Evolutionary conservation across 2,329 filamentous ascomycete species (phyloP).

Genomic region (Botrytis elliptica): DNA sequence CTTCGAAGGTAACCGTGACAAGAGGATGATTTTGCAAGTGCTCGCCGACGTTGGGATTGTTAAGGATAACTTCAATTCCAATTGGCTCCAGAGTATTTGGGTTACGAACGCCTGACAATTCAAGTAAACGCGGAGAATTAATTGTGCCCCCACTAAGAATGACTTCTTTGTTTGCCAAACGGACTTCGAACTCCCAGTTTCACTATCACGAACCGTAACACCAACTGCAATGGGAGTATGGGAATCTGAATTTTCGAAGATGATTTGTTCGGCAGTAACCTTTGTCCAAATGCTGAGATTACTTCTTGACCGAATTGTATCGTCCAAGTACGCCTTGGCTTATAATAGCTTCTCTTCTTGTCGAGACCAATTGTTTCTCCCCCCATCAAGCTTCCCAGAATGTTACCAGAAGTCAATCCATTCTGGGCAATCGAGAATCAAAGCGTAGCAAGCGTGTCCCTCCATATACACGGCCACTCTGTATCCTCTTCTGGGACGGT

Average conservation of each 20-base stretch:
- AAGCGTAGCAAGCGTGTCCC: not conserved
- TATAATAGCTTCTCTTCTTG: conserved; percentile 15
- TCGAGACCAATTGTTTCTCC: conserved; percentile 13
- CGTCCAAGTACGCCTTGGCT: conserved; percentile 5
- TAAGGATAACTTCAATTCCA: conserved; percentile 24
- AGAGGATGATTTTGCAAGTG: conserved; percentile 33
- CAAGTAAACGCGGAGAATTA: conserved; percentile 38
- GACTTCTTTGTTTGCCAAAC: conserved; percentile 39
- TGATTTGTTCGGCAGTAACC: not conserved
- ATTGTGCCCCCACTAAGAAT: conserved; percentile 35
- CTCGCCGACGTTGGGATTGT: conserved; percentile 32
- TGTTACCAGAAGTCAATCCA: conserved; percentile 1
- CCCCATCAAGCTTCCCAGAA: not conserved
- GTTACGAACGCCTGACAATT: conserved; percentile 38
- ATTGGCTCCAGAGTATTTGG: conserved; percentile 24
- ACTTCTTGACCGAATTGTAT: conserved; percentile 1
- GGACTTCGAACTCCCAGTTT: conserved; percentile 31
- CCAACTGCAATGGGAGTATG: conserved; percentile 2
- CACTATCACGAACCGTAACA: conserved; percentile 15
- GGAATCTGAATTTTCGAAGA: conserved; percentile 9
- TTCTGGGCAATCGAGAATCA: not conserved
- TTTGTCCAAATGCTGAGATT: conserved; percentile 77
- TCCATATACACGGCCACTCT: conserved; percentile 7
- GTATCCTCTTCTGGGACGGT: conserved; percentile 8
- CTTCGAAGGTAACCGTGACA: too few species aligned